Conservation (phyloP, 1,139 yeast species). For the Diutina rugosa region DNA sequence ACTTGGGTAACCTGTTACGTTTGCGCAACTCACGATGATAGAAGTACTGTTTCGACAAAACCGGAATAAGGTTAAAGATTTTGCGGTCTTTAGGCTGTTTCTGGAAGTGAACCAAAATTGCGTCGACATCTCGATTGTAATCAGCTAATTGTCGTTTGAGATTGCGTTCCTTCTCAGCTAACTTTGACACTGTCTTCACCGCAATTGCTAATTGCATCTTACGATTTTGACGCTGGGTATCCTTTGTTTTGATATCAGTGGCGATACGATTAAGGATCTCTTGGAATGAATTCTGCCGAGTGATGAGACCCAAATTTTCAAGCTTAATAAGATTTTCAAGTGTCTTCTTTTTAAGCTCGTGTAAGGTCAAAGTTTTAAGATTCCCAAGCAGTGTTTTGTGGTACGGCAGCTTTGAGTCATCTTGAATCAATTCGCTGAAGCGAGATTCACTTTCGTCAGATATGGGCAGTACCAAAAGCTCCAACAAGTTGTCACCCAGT, state of each 20-base stretch:
- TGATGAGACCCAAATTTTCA: slow-evolving; percentile 54
- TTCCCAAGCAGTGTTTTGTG: slow-evolving; percentile 37
- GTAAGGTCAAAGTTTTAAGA: slow-evolving; percentile 45
- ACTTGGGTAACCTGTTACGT: slow-evolving; percentile 57
- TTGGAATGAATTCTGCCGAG: slow-evolving; percentile 66
- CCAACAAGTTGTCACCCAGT: slow-evolving; percentile 59
- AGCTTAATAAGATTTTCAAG: slow-evolving; percentile 66
- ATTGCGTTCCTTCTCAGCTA: slow-evolving; percentile 49
- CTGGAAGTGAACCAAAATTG: slow-evolving; percentile 51
- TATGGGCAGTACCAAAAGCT: slow-evolving; percentile 62
- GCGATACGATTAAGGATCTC: slow-evolving; percentile 74
- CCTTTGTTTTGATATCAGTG: slow-evolving; percentile 68
- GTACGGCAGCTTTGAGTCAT: slow-evolving; percentile 28
- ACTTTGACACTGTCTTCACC: slow-evolving; percentile 42
- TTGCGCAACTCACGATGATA: slow-evolving; percentile 62
- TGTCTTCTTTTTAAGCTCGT: slow-evolving; percentile 66
- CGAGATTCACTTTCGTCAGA: slow-evolving; percentile 51
- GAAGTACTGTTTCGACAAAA: slow-evolving; percentile 70
- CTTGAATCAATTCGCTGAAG: slow-evolving; percentile 41
- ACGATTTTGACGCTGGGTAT: slow-evolving; percentile 52
- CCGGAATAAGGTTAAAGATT: slow-evolving; percentile 40
- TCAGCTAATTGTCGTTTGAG: slow-evolving; percentile 50
- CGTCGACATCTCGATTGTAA: slow-evolving; percentile 59
- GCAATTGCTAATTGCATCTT: slow-evolving; percentile 51
- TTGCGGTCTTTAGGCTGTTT: slow-evolving; percentile 38